Base-by-base conservation (phyloP, 139 green algal genomes). In the Ettlia oleoabundans region DNA sequence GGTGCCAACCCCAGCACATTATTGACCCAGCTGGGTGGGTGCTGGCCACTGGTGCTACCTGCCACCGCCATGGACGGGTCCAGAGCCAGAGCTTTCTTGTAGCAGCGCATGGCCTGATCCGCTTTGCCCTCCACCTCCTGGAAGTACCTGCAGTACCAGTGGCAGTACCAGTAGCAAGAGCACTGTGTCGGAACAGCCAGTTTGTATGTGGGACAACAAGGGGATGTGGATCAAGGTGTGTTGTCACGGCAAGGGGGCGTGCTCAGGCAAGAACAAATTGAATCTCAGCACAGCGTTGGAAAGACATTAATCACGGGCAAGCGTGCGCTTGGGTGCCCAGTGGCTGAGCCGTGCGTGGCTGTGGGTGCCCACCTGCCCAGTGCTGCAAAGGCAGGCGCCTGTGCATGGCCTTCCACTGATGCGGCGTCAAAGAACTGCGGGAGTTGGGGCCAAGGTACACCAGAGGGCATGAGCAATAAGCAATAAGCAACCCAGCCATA, bases 321-420 rank as follows among this genome's bases (percentile, higher is more conserved):
- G n/a, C n/a, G n/a, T n/a, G n/a, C n/a, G n/a, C n/a, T n/a, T n/a
- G n/a, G n/a, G 47, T 58, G 47, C 15, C 47, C 47, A 58, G 47
- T 15, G 47, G 13, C 10, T 15, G 13, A 58, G 13, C 47, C 47
- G 47, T 58, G 47, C 10, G 47, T n/a, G 47, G 15, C 47, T 15
- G 15, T 58, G 13, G 10, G 47, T 58, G 47, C 47, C 47, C 43
- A 77, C 70, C 70, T 77, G 70, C 73, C 93, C 55, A 96, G 82
- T 77, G 84, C 90, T 9, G 87, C 80, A 66, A 96, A 92, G 19
- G 92, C 93, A 28, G 76, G 67, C 28, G 88, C 92, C 90, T 96
- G 92, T 35, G 85, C 83, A 55, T 91, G 89, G 28, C 83, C 84
- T 51, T 91, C 86, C 55, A 86, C 77, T 37, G 78, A 85, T 4